Evolutionary conservation across 2,329 filamentous ascomycete genomes (phyloP), one percentile per base, ranked within the genome.

Genomic region (Aspergillus fischeri): DNA sequence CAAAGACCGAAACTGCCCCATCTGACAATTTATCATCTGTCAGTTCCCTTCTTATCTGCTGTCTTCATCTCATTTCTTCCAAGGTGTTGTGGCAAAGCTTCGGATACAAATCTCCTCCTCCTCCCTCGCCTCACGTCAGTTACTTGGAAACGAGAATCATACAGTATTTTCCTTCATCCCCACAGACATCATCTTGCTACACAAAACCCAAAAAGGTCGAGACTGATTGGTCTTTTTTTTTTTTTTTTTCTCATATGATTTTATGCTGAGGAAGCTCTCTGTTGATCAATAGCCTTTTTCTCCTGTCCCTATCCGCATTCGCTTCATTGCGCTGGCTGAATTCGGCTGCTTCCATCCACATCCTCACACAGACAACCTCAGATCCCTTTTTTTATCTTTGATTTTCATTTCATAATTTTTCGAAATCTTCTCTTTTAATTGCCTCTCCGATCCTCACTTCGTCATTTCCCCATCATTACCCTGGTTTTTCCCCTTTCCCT

Each of bases 191-290:
- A 21, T 49, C 45, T 47, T 57, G 62, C 60, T 60, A 62, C 59
- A 65, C 60, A 62, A 32, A 21, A 32, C 51, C 24, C 45, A 49
- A 47, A 58, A 38, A 56, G 60, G 57, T 63, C 54, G 54, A 51
- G 41, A 58, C 55, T 38, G 28, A 55, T 56, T 54, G 53, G 50
- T 49, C 59, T 7, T 27, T 27, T 7, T 27, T 10, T 59, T 47
- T 59, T 59, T 61, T 59, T 10, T 59, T 47, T 59, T 59, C 59
- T 59, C 61, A 63, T 65, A 61, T 62, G 63, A 20, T 51, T 48
- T 51, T 51, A 49, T 29, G 20, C 51, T 42, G 42, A 51, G 51
- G 14, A 17, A 38, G 32, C 0, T 49, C 52, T 54, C 51, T 14
- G 24, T 47, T 24, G 44, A 54, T 56, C 35, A 56, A 61, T 63